Evolutionary conservation across 345 rosid species (phyloP), one percentile per base, ranked within the genome.

Genomic region (Carallia brachiata): DNA sequence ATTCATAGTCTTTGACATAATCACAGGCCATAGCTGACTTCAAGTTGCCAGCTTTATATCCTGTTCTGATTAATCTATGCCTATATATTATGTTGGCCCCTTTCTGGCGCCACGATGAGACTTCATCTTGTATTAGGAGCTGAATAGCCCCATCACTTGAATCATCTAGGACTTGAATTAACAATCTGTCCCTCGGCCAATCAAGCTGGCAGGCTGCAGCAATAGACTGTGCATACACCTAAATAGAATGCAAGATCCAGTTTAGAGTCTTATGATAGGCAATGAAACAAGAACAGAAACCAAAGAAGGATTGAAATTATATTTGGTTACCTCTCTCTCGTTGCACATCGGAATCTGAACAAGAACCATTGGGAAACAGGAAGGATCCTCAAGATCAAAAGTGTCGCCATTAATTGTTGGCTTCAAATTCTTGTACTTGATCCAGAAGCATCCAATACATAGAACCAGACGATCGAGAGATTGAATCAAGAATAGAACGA

Each of bases 271-370:
- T 44, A 13, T 44, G 16, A 44, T 23, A 56, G 23, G 32, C 32
- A 27, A 19, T 9, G 6, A 15, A 56, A 19, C 23, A 9, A 8
- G 9, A 44, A 44, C 48, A 44, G 48, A 44, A 44, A 44, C 48
- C 2, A 1, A 44, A 44, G 4, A 44, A 44, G 15, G 4, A 12
- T 13, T 10, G 3, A 10, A 1, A 13, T 2, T 3, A 44, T 56
- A 32, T 60, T 23, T 52, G 32, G 17, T 74, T 76, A 90, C 97
- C 95, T 92, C 98, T 80, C 88, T 77, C 62, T 93, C 98, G 62
- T 93, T 93, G 87, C 98, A 93, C 98, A 93, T 93, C 13, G 98
- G 98, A 79, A 93, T 90, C 88, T 93, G 98, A 77, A 93, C 86
- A 73, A 93, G 91, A 66, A 93, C 97, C 96, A 84, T 90, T 1